Evolutionary conservation across 202 grass and related monocot species (phyloP).

Genomic region (Schoenoplectus triqueter): DNA sequence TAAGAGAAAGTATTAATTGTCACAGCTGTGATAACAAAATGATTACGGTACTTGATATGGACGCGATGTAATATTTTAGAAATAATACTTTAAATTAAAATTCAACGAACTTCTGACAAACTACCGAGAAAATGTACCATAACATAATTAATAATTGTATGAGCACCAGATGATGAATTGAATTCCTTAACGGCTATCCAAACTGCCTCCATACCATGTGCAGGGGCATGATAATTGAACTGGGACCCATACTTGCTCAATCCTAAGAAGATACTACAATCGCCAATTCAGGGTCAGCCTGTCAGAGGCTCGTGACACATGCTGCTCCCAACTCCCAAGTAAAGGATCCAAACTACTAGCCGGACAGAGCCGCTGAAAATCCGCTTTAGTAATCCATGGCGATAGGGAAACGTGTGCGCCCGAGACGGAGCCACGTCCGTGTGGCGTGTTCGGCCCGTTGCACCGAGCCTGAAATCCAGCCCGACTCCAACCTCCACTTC

Average conservation of each 20-base stretch:
- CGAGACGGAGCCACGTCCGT: neutral
- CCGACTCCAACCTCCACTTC: slow-evolving; percentile 8
- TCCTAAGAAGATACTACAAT: too few relatives aligned
- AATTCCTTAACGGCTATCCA: neutral
- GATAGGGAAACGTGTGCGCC: slow-evolving; percentile 23
- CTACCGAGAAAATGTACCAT: too few relatives aligned
- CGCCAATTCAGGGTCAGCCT: too few relatives aligned
- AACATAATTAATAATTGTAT: neutral
- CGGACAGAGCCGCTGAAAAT: slow-evolving; percentile 2
- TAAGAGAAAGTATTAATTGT: too few relatives aligned
- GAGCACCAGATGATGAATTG: neutral
- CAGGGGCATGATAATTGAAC: neutral
- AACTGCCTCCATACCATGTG: neutral
- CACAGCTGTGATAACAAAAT: too few relatives aligned
- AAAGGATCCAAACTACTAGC: neutral
- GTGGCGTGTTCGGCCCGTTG: slow-evolving; percentile 7
- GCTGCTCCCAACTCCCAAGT: neutral
- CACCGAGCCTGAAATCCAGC: slow-evolving; percentile 11
- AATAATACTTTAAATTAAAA: too few relatives aligned
- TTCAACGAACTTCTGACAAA: too few relatives aligned
- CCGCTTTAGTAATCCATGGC: neutral
- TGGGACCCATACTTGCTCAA: neutral
- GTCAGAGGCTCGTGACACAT: neutral
- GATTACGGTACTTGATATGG: too few relatives aligned
- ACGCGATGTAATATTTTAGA: too few relatives aligned